Evolutionary conservation across 139 green algal genomes (phyloP).

Genomic region (Pleodorina starrii): DNA sequence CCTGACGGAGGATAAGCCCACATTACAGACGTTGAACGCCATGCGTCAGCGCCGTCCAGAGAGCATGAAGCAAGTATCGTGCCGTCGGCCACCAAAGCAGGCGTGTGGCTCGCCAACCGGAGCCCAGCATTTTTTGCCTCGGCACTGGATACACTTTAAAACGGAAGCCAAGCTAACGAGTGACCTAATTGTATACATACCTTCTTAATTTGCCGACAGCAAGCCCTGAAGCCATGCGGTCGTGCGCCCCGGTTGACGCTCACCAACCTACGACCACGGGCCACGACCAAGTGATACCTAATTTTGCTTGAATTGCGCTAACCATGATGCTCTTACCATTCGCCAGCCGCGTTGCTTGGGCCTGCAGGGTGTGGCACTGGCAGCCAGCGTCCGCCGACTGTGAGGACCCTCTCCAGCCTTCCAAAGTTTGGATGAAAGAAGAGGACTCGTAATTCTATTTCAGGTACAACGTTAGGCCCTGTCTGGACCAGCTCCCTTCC

Average conservation of each 20-base stretch:
- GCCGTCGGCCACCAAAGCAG: too few species aligned
- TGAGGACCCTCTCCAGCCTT: slow-evolving; percentile 22
- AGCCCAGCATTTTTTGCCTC: too few species aligned
- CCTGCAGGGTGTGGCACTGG: neutral
- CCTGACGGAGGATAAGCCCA: too few species aligned
- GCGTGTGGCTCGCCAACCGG: too few species aligned
- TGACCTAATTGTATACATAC: neutral
- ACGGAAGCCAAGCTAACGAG: neutral
- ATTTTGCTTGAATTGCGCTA: too few species aligned
- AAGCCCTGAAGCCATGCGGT: neutral
- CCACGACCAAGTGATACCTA: too few species aligned
- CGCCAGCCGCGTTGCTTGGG: neutral
- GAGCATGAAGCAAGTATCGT: too few species aligned
- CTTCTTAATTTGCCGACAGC: neutral
- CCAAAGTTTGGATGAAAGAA: too few species aligned
- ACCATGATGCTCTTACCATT: neutral
- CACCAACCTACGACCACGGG: neutral
- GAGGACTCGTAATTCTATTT: too few species aligned
- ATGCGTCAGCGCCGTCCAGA: too few species aligned
- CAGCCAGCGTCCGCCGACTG: slow-evolving; percentile 1
- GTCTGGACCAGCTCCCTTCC: too few species aligned
- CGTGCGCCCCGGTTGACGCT: neutral
- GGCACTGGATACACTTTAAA: neutral
- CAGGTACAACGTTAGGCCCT: neutral
- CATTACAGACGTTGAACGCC: too few species aligned